Conservation (phyloP, 805 yeast genomes). For the Cyberlindnera xylosilytica region DNA sequence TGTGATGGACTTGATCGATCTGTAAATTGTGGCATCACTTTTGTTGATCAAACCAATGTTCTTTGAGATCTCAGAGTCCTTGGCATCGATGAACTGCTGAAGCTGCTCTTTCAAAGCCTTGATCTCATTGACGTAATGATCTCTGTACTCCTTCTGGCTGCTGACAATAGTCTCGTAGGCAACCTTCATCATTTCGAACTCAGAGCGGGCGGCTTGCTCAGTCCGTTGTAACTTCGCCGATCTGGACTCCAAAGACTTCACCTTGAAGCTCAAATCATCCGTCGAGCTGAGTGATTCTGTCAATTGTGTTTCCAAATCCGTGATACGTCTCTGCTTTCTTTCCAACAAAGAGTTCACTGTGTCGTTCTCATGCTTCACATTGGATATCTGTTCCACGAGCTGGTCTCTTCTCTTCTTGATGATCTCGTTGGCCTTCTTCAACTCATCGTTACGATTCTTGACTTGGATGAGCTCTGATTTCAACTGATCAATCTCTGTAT, state of each 20-base stretch:
- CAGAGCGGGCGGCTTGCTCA: constrained; percentile 43
- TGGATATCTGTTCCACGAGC: constrained; percentile 61
- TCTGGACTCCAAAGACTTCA: constrained; percentile 48
- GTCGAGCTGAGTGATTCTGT: constrained; percentile 43
- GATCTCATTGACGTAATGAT: constrained; percentile 44
- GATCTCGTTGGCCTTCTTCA: constrained; percentile 51
- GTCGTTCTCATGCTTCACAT: constrained; percentile 74
- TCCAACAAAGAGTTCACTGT: constrained; percentile 64
- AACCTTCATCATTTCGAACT: constrained; percentile 51
- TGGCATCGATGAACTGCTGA: constrained; percentile 35
- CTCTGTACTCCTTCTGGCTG: constrained; percentile 50
- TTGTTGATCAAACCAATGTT: constrained; percentile 36
- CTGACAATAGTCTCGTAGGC: constrained; percentile 56
- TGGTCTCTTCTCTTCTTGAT: constrained; percentile 48
- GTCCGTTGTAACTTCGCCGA: constrained; percentile 46
- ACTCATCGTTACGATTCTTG: constrained; percentile 47
- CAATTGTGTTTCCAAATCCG: constrained; percentile 60
- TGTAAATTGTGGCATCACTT: constrained; percentile 48
- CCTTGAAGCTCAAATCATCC: constrained; percentile 47
- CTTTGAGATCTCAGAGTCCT: constrained; percentile 33
- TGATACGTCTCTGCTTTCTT: constrained; percentile 66
- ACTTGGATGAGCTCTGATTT: constrained; percentile 36
- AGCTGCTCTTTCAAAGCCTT: constrained; percentile 35
- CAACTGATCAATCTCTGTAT: constrained; percentile 50
- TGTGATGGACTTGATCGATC: constrained; percentile 46